Evolutionary conservation across 1,139 yeast species (phyloP).

Genomic region (Lodderomyces margitis): DNA sequence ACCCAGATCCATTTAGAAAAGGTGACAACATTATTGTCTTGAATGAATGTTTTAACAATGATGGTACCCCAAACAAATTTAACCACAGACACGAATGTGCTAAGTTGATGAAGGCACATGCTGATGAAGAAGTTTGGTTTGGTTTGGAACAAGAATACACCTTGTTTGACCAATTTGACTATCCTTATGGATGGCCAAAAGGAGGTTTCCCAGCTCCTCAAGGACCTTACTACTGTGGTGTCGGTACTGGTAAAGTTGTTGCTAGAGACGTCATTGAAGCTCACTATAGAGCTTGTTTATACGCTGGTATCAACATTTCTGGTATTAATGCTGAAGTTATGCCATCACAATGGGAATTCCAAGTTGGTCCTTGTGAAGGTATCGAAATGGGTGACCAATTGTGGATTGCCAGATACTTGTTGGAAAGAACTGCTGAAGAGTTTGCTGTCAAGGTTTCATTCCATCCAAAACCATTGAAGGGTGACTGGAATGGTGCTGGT

Average conservation of each 20-base stretch:
- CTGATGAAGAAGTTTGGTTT: constrained; percentile 86
- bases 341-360: constrained; percentile 99
- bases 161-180: constrained; percentile 83
- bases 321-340: constrained; percentile 99
- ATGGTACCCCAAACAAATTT: constrained; percentile 97
- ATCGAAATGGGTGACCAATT: constrained; percentile 95
- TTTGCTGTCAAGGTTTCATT: constrained; percentile 97
- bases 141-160: constrained; percentile 99
- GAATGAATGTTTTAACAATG: constrained; percentile 97
- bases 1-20: constrained; percentile 95
- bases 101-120: constrained; percentile 92
- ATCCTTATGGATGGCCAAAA: constrained; percentile 98
- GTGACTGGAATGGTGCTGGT: constrained; percentile 99
- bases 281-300: constrained; percentile 96
- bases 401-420: constrained; percentile 92
- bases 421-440: constrained; percentile 96
- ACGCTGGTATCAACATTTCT: constrained; percentile 84
- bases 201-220: constrained; percentile 99
- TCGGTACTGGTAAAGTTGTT: constrained; percentile 96
- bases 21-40: constrained; percentile 95
- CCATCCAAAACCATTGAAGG: constrained; percentile 98
- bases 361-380: constrained; percentile 97
- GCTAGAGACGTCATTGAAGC: constrained; percentile 99
- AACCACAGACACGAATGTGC: constrained; percentile 98
- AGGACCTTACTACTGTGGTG: constrained; percentile 99